A percentile compares a stretch with the other conserved stretches of the same genome.
These are phyloP conservation scores for Myochromella boudieri DNA, from an alignment of 768 basidiomycete genomes.

Conservation along the genomic window DNA sequence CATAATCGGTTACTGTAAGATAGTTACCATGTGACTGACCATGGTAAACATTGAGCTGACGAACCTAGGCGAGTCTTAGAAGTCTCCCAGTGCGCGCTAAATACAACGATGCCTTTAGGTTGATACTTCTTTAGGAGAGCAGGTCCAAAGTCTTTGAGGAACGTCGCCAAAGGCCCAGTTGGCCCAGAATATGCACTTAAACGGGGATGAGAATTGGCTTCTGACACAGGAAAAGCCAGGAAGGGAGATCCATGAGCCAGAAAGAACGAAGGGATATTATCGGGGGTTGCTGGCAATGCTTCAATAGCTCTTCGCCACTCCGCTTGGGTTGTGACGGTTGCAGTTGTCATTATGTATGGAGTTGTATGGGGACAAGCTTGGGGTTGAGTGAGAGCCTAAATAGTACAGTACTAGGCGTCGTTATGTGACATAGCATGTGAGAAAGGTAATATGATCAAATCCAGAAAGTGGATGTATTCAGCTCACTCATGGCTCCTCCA, in stretches of 20 bases:
- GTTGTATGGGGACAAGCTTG: too few species aligned
- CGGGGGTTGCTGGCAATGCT: constrained; percentile 51
- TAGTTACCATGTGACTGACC: not conserved
- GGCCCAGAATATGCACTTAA: constrained; percentile 40
- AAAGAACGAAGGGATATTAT: constrained; percentile 75
- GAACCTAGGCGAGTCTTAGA: constrained; percentile 54
- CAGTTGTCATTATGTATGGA: too few species aligned
- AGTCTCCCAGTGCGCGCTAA: constrained; percentile 85
- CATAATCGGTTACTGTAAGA: constrained; percentile 69
- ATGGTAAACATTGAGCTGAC: not conserved
- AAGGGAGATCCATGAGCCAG: constrained; percentile 70
- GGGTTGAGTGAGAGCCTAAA: too few species aligned
- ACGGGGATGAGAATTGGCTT: constrained; percentile 6
- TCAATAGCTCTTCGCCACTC: constrained; percentile 57
- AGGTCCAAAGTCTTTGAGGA: constrained; percentile 67
- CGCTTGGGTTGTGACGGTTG: constrained; percentile 33
- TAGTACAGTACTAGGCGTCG: too few species aligned
- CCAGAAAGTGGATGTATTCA: constrained; percentile 26
- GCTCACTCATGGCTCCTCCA: constrained; percentile 22
- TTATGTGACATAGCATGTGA: too few species aligned
- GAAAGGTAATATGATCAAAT: too few species aligned
- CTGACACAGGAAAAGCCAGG: constrained; percentile 37
- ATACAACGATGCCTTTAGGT: constrained; percentile 77
- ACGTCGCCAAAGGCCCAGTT: constrained; percentile 52
- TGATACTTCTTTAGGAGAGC: constrained; percentile 66